These are phyloP conservation scores for Alloteropsis semialata DNA, from an alignment of 176 grass and related monocot genomes.

Conservation along the genomic window DNA sequence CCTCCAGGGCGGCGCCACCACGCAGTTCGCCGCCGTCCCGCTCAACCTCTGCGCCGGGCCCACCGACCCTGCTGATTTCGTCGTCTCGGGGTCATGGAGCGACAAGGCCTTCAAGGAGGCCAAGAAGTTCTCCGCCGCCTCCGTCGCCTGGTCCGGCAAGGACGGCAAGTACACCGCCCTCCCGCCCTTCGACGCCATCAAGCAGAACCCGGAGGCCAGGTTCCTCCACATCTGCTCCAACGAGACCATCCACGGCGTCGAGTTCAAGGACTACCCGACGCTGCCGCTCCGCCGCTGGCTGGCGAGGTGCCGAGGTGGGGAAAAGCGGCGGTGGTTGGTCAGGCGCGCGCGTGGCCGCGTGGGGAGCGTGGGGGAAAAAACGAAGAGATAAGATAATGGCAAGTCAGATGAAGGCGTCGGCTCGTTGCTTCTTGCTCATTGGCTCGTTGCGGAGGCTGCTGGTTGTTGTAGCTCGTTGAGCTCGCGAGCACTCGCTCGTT, in stretches of 20 bases:
- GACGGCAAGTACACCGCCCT: constrained; percentile 84
- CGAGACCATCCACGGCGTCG: constrained; percentile 98
- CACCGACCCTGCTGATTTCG: constrained; percentile 48
- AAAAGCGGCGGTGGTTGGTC: no score
- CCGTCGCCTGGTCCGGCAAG: constrained; percentile 87
- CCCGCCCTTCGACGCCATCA: constrained; percentile 45
- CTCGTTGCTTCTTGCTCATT: no score
- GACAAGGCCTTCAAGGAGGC: constrained; percentile 99
- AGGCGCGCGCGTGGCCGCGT: no score
- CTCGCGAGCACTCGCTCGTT: no score
- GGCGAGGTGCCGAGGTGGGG: no score
- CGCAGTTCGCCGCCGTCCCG: constrained; percentile 80
- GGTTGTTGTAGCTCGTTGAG: no score
- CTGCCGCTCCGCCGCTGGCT: no score
- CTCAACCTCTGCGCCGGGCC: constrained; percentile 76
- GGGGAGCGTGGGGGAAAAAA: no score
- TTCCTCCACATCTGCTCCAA: constrained; percentile 99
- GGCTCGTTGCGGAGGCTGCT: no score
- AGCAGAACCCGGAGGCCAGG: constrained; percentile 68
- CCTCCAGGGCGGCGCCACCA: constrained; percentile 94
- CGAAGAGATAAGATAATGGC: no score
- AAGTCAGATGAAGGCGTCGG: no score
- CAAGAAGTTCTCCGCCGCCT: constrained; percentile 74
- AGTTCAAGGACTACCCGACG: constrained; percentile 99
- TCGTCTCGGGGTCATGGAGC: constrained; percentile 91